Evolutionary conservation across 148 eudicot species (phyloP), one percentile per base, ranked within the genome.

Genomic region (Limonium bicolor): DNA sequence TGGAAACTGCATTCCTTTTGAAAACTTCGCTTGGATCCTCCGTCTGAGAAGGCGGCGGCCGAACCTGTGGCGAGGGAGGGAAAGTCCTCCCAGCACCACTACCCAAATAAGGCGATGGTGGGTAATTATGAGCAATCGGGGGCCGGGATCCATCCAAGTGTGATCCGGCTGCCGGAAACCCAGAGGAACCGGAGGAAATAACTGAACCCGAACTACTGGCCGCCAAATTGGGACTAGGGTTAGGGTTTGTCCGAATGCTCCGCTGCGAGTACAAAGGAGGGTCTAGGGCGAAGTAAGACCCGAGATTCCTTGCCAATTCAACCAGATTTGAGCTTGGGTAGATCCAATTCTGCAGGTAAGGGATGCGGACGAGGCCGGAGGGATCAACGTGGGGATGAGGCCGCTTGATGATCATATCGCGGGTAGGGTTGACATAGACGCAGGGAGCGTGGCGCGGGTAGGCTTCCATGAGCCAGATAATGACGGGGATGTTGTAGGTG

Each of bases 191-290:
- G 3, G 59, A 39, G 20, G 33, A 47, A 27, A 20, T 20, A 36
- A n/a, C 23, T 0, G 59, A 46, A 27, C 31, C 46, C 18, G 35
- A 20, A 23, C 13, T 36, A 45, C 14, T 31, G 6, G n/a, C 41
- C 20, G 50, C 53, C 23, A 29, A 46, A 18, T 23, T 32, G 19
- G 54, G 53, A 46, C 20, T 64, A 7, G 76, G 68, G 46, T 22
- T 67, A 12, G 79, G 64, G 50, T 40, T 68, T 3, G 50, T 27
- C 5, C 58, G 60, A 1, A 57, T 71, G 7, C 71, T 30, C 0
- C 86, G 53, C 50, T 77, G 87, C 0, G 97, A 74, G 26, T 90
- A 90, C 10, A 90, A 61, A 1, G 97, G 97, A 0, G 97, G 97
- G 11, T 90, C 93, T 0, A 59, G 21, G n/a, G 62, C 73, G 31